Conservation (phyloP, 2,329 filamentous ascomycete genomes). For the Byssoonygena ceratinophila region DNA sequence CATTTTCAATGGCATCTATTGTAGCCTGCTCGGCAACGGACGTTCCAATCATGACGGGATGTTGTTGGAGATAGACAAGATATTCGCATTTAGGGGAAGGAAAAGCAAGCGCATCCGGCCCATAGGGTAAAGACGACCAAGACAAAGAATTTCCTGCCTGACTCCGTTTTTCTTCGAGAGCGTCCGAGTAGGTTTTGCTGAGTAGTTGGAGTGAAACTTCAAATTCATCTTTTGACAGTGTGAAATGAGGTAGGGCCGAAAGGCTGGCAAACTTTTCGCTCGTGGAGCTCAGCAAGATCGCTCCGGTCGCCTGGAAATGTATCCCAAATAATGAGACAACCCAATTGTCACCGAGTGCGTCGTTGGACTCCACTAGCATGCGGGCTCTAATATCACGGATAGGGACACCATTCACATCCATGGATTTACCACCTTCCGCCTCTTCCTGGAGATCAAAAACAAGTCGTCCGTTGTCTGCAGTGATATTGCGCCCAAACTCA, state of each 20-base stretch:
- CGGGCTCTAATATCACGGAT: constrained; percentile 60
- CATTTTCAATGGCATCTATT: constrained; percentile 46
- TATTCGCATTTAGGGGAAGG: constrained; percentile 76
- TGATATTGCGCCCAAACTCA: constrained; percentile 71
- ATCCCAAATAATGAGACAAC: constrained; percentile 72
- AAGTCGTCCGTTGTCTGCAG: constrained; percentile 58
- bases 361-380: constrained; percentile 61
- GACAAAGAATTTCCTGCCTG: constrained; percentile 50
- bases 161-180: constrained; percentile 54
- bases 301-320: constrained; percentile 73
- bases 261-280: constrained; percentile 92
- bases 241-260: constrained; percentile 76
- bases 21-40: constrained; percentile 26
- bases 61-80: constrained; percentile 67
- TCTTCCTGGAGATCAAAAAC: constrained; percentile 56
- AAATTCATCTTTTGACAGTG: constrained; percentile 49
- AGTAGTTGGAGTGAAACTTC: constrained; percentile 53
- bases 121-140: constrained; percentile 63
- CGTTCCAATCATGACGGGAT: constrained; percentile 30
- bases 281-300: constrained; percentile 72
- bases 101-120: constrained; percentile 36
- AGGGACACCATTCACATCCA: constrained; percentile 38
- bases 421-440: constrained; percentile 32
- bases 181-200: constrained; percentile 58
- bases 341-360: constrained; percentile 61